Percentiles rank a stretch among this genome's conserved stretches.
These are phyloP conservation scores for Colletotrichum phormii DNA, from an alignment of 2,329 filamentous ascomycete genomes.

Conservation along the genomic window DNA sequence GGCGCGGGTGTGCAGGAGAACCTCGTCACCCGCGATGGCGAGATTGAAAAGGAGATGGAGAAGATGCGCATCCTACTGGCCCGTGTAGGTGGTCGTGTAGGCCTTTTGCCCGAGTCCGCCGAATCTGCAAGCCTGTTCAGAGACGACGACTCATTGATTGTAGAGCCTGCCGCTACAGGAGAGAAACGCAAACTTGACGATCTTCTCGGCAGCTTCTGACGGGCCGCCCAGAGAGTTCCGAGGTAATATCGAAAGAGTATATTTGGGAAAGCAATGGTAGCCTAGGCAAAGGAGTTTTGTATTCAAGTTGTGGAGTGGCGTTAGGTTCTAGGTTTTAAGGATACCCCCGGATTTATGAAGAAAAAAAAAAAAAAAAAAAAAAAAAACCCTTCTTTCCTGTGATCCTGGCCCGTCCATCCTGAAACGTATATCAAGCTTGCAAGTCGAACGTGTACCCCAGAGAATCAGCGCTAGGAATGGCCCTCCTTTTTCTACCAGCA, in stretches of 20 bases:
- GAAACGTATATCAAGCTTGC: not conserved
- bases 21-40: conserved; percentile 72
- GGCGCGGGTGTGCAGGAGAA: conserved; percentile 70
- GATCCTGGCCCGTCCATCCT: not conserved
- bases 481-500: not conserved
- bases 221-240: too few species aligned
- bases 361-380: not conserved
- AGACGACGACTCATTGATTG: conserved; percentile 40
- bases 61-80: conserved; percentile 73
- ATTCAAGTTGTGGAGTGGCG: not conserved
- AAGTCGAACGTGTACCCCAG: not conserved
- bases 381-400: not conserved
- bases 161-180: conserved; percentile 51
- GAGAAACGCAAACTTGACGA: conserved; percentile 56
- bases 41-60: conserved; percentile 74
- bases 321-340: conserved; percentile 29
- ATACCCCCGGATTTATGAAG: conserved; percentile 19
- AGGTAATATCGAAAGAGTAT: not conserved
- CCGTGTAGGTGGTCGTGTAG: conserved; percentile 67
- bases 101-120: conserved; percentile 46
- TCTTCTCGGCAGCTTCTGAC: conserved; percentile 51
- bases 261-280: not conserved
- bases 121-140: conserved; percentile 32
- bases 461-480: not conserved
- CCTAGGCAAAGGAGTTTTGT: not conserved